phyloP scores from a whole-genome alignment of 805 yeast species.

The Starmerella apis region DNA sequence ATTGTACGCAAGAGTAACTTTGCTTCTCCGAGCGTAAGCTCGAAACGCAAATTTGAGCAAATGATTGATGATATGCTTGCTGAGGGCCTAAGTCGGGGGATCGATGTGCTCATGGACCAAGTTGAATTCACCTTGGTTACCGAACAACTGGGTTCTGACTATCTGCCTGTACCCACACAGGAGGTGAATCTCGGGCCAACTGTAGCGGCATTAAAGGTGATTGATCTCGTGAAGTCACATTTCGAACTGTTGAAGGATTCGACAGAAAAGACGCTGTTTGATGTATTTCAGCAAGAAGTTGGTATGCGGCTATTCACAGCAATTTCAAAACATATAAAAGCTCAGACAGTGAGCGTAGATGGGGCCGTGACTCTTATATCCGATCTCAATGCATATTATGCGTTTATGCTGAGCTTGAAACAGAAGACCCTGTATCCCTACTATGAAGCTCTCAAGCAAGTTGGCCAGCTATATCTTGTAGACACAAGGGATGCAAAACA shows the following conservation, averaged over 20 bases:
- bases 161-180: slow-evolving; percentile 39
- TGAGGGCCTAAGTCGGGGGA: slow-evolving; percentile 83
- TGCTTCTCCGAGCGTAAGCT: slow-evolving; percentile 61
- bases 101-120: slow-evolving; percentile 76
- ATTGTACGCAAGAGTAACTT: slow-evolving; percentile 70
- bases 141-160: slow-evolving; percentile 51
- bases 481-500: slow-evolving; percentile 67
- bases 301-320: slow-evolving; percentile 75
- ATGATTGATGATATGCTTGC: slow-evolving; percentile 83
- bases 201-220: slow-evolving; percentile 52
- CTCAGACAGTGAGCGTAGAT: slow-evolving; percentile 57
- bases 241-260: slow-evolving; percentile 64
- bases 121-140: slow-evolving; percentile 52
- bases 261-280: slow-evolving; percentile 78
- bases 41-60: slow-evolving; percentile 71
- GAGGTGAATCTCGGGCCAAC: slow-evolving; percentile 36
- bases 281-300: slow-evolving; percentile 87
- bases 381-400: slow-evolving; percentile 70
- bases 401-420: slow-evolving; percentile 50
- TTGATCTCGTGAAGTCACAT: slow-evolving; percentile 56
- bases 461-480: slow-evolving; percentile 75
- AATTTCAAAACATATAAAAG: slow-evolving; percentile 65
- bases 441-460: slow-evolving; percentile 67
- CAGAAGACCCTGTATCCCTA: slow-evolving; percentile 52
- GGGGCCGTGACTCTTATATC: slow-evolving; percentile 78